Conservation (phyloP, 805 yeast genomes). For the Candida insectalens region DNA sequence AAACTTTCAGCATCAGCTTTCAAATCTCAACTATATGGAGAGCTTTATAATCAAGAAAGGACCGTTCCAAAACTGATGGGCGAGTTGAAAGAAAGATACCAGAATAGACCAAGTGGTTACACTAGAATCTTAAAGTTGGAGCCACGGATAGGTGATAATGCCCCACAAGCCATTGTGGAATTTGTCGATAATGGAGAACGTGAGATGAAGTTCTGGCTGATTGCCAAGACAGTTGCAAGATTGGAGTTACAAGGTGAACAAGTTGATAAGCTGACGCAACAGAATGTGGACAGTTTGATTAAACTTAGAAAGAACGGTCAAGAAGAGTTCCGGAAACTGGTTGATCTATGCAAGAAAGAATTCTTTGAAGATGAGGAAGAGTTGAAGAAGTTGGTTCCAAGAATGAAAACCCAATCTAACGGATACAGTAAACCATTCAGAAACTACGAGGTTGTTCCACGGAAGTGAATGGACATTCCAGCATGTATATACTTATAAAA, state of each 20-base stretch:
- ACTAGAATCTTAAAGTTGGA: slow-evolving; percentile 80
- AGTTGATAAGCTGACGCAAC: slow-evolving; percentile 41
- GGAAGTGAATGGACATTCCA: background rate
- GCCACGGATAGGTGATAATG: slow-evolving; percentile 80
- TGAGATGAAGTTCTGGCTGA: slow-evolving; percentile 67
- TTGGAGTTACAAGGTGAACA: slow-evolving; percentile 52
- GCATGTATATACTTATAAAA: slow-evolving; percentile 2
- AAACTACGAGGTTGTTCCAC: slow-evolving; percentile 23
- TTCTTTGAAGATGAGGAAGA: slow-evolving; percentile 27
- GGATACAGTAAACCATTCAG: slow-evolving; percentile 22
- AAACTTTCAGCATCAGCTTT: slow-evolving; percentile 18
- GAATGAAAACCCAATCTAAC: slow-evolving; percentile 19
- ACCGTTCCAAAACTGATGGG: slow-evolving; percentile 57
- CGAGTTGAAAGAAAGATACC: slow-evolving; percentile 57
- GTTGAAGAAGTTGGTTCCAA: slow-evolving; percentile 16
- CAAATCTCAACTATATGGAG: slow-evolving; percentile 22
- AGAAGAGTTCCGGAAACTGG: slow-evolving; percentile 46
- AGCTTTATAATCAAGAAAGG: slow-evolving; percentile 37
- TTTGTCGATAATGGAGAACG: slow-evolving; percentile 51
- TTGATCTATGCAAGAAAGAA: slow-evolving; percentile 41
- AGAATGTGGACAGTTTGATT: slow-evolving; percentile 45
- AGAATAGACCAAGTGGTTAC: slow-evolving; percentile 64
- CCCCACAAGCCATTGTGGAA: slow-evolving; percentile 83
- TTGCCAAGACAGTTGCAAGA: slow-evolving; percentile 82
- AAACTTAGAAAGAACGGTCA: slow-evolving; percentile 40